phyloP scores from a whole-genome alignment of 1,139 yeast genomes.

The Saccharomyces uvarum region DNA sequence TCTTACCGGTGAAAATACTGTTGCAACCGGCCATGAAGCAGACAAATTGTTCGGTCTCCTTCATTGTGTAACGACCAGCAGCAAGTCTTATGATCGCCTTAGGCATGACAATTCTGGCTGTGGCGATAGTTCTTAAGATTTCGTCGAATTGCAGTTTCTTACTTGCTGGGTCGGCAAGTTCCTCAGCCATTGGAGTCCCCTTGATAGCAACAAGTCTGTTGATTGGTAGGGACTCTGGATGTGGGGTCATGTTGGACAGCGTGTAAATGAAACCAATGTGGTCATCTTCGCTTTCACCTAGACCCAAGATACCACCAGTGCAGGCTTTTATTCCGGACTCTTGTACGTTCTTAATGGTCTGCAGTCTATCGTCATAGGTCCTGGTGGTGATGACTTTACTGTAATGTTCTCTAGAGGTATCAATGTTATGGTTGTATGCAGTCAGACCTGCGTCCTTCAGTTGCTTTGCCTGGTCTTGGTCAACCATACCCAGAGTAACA shows the following conservation, averaged over 20 bases:
- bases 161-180: slow-evolving; percentile 38
- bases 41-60: slow-evolving; percentile 64
- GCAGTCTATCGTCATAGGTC: slow-evolving; percentile 58
- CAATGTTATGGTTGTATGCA: slow-evolving; percentile 76
- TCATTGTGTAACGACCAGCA: slow-evolving; percentile 78
- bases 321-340: slow-evolving; percentile 64
- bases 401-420: slow-evolving; percentile 71
- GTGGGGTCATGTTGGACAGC: slow-evolving; percentile 55
- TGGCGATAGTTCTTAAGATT: slow-evolving; percentile 61
- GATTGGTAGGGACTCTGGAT: slow-evolving; percentile 79
- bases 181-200: slow-evolving; percentile 69
- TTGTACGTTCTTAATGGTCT: slow-evolving; percentile 58
- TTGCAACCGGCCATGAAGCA: slow-evolving; percentile 75
- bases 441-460: slow-evolving; percentile 67
- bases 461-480: slow-evolving; percentile 49
- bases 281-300: slow-evolving; percentile 68
- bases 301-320: slow-evolving; percentile 73
- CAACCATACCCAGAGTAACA: slow-evolving; percentile 74
- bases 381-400: slow-evolving; percentile 66
- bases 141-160: slow-evolving; percentile 50
- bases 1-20: slow-evolving; percentile 76
- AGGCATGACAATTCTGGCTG: slow-evolving; percentile 73
- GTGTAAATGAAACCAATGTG: slow-evolving; percentile 64
- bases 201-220: slow-evolving; percentile 69
- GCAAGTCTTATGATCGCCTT: slow-evolving; percentile 62